Base-by-base conservation (phyloP, 2,329 filamentous ascomycete species). In the Talaromyces verruculosus region DNA sequence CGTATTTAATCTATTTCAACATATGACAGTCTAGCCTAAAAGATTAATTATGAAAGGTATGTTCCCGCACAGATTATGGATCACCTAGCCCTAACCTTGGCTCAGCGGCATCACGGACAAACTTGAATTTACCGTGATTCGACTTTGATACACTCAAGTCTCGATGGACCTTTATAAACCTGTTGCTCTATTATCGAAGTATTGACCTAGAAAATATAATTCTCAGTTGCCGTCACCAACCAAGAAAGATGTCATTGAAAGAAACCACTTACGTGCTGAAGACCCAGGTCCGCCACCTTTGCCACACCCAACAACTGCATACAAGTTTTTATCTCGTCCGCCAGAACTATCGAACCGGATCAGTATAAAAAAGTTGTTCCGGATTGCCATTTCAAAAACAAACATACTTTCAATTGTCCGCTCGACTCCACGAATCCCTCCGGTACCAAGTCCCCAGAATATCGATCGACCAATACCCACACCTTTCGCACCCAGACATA, bases 401-500 rank as follows among this genome's bases (percentile, higher is more conserved):
- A 11, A 84, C 87, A 70, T 86, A 80, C 80, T 88, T 76, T 90
- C 85, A 65, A 90, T 80, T 37, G 89, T 86, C 71, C 86, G 79
- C 71, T 85, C 87, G 11, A 91, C 90, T 62, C 87, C 88, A 70
- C 85, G 85, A 68, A 81, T 80, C 8, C 86, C 90, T 63, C 85
- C 88, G 63, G 85, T 89, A 30, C 84, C 88, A 39, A 91, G 83
- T 0, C 91, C 92, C 79, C 88, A 96, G 61, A 97, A 80, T 17
- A 91, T 88, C 43, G 88, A 85, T 35, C 91, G 83, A 2, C 91
- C 91, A 63, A 94, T 84, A 6, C 93, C 93, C 0, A 97, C 93
- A 49, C 88, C 93, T 74, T 85, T 93, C 0, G 93, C 93, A 19
- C 93, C 93, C 8, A 97, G 81, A 72, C 90, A 93, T 28, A 97